A percentile compares a stretch with the other conserved stretches of the same genome.
phyloP scores from a whole-genome alignment of 768 basidiomycete genomes.

The Xerocomus brunneocitrinus region DNA sequence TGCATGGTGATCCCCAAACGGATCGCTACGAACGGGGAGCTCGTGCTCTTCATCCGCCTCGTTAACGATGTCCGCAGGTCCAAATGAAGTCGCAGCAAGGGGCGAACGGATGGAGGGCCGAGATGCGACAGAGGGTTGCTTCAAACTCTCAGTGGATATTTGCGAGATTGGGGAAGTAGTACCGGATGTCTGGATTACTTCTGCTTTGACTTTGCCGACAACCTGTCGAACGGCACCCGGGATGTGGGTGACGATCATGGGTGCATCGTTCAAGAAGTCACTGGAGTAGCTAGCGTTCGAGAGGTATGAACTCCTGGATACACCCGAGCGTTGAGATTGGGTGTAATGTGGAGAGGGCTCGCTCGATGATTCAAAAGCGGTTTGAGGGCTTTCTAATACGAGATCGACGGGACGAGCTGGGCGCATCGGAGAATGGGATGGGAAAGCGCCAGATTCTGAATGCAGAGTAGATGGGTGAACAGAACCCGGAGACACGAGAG shows the following conservation, averaged over 20 bases:
- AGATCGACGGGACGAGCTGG: constrained; percentile 58
- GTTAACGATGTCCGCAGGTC: constrained; percentile 56
- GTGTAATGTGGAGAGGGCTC: constrained; percentile 35
- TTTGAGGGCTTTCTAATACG: constrained; percentile 57
- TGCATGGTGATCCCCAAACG: constrained; percentile 59
- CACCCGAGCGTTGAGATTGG: constrained; percentile 50
- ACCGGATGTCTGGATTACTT: constrained; percentile 63
- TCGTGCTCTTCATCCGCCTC: constrained; percentile 40
- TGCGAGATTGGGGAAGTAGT: constrained; percentile 27
- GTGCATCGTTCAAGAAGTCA: constrained; percentile 76
- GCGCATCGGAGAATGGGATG: constrained; percentile 43
- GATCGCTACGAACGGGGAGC: constrained; percentile 36
- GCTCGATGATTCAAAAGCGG: constrained; percentile 48
- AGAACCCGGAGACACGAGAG: constrained; percentile 63
- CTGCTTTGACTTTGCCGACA: constrained; percentile 72
- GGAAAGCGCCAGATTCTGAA: constrained; percentile 26
- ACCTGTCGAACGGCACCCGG: constrained; percentile 65
- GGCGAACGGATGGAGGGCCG: constrained; percentile 58
- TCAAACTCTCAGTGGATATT: constrained; percentile 35
- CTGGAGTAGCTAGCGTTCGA: constrained; percentile 72
- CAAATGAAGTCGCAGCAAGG: constrained; percentile 66
- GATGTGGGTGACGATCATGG: constrained; percentile 72
- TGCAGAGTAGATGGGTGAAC: constrained; percentile 29
- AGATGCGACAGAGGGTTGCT: constrained; percentile 33
- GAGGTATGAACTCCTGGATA: constrained; percentile 65